A percentile compares a stretch with the other conserved stretches of the same genome.
Evolutionary conservation across 257 asterid genomes (phyloP).

Genomic region (Nicotiana attenuata): DNA sequence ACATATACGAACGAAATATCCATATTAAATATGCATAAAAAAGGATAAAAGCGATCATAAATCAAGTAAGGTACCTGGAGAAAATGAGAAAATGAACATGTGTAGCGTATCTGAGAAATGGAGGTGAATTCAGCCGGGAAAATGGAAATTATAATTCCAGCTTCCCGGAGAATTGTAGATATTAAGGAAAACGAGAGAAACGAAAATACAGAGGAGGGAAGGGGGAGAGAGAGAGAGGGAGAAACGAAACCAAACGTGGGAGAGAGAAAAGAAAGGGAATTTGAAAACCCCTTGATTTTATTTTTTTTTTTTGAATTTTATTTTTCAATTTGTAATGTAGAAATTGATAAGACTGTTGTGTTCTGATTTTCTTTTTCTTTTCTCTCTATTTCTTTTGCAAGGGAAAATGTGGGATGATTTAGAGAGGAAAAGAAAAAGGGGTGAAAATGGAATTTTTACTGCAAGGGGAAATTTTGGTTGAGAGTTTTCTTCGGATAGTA

Average conservation of each 20-base stretch:
- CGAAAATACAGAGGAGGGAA: not conserved
- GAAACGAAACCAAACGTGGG: not conserved
- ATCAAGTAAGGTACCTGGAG: not conserved
- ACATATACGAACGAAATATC: not conserved
- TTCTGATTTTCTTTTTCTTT: not conserved
- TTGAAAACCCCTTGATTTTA: not conserved
- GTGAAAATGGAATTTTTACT: not conserved
- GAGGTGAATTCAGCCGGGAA: not conserved
- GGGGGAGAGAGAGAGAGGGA: not conserved
- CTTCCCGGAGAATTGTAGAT: slow-evolving; percentile 3
- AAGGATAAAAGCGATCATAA: too few relatives aligned
- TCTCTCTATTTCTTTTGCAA: not conserved
- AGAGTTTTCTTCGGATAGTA: not conserved
- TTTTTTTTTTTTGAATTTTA: too few relatives aligned
- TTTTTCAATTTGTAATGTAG: not conserved
- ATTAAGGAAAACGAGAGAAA: not conserved
- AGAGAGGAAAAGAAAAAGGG: slow-evolving; percentile 10
- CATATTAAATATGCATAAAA: not conserved
- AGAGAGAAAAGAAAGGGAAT: slow-evolving; percentile 3
- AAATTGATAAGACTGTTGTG: not conserved
- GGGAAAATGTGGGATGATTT: slow-evolving; percentile 1
- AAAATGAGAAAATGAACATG: not conserved
- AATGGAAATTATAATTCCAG: not conserved
- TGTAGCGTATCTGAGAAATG: not conserved
- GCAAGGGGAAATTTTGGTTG: not conserved